Conservation (phyloP, 2,329 filamentous ascomycete genomes). For the Pseudonectria buxi region DNA sequence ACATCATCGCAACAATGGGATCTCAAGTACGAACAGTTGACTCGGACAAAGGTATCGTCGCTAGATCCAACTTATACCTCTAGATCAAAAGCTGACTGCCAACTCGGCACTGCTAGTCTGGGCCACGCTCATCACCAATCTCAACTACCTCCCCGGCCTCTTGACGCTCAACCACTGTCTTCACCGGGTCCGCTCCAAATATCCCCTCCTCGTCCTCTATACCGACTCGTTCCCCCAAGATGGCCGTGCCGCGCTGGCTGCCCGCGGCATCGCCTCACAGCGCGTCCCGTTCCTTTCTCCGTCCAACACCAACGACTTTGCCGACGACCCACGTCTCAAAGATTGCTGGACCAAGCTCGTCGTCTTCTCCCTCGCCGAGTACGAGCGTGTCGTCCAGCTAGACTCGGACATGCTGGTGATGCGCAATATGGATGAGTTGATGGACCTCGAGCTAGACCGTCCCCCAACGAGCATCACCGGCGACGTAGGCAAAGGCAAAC, state of each 20-base stretch:
- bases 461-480: slow-evolving; percentile 6
- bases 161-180: slow-evolving; percentile 73
- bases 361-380: slow-evolving; percentile 67
- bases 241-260: slow-evolving; percentile 60
- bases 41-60: slow-evolving; percentile 25
- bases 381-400: slow-evolving; percentile 70
- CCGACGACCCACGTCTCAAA: slow-evolving; percentile 72
- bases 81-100: slow-evolving; percentile 3
- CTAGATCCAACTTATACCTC: no score
- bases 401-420: slow-evolving; percentile 80
- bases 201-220: slow-evolving; percentile 74
- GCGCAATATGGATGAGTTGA: slow-evolving; percentile 82
- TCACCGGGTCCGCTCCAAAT: slow-evolving; percentile 55
- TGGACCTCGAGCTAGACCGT: slow-evolving; percentile 65
- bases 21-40: slow-evolving; percentile 22
- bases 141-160: slow-evolving; percentile 69
- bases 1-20: slow-evolving; percentile 3
- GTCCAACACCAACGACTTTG: slow-evolving; percentile 56
- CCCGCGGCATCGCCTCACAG: slow-evolving; percentile 60
- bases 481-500: slow-evolving; percentile 29
- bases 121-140: slow-evolving; percentile 79
- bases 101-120: slow-evolving; percentile 49
- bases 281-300: slow-evolving; percentile 66
- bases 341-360: slow-evolving; percentile 83
- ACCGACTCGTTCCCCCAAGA: slow-evolving; percentile 64